Evolutionary conservation across 2,329 filamentous ascomycete genomes (phyloP), one percentile per base, ranked within the genome.

Genomic region (Macrophomina tecta): DNA sequence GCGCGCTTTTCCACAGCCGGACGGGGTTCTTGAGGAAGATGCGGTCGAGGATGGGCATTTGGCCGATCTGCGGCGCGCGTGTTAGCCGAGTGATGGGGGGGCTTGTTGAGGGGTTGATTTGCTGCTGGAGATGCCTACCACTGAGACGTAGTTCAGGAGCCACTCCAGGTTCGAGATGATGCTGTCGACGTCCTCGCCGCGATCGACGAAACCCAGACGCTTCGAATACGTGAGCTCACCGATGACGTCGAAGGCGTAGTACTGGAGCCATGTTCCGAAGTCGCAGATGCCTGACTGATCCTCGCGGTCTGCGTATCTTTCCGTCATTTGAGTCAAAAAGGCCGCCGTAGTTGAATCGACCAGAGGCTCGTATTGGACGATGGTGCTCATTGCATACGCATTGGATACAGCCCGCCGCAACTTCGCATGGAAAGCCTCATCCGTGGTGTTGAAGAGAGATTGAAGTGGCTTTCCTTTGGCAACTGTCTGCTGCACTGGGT

Each of bases 191-290:
- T 72, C 70, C 14, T 65, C 48, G 32, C 60, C 66, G 16, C 40
- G 30, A 36, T 69, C 67, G 23, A 72, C 7, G 56, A 72, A 72
- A 1, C 70, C 70, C 36, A 67, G 67, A 4, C 42, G 14, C 18
- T 60, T 58, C 4, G 68, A 70, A 34, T 69, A 72, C 0, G 69
- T 72, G 23, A 72, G 30, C 42, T 65, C 48, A 5, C 69, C 70
- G 12, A 72, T 67, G 42, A 72, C 68, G 49, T 72, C 70, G 36
- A 69, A 69, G 1, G 68, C 62, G 42, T 66, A 69, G 18, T 18
- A 80, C 60, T 78, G 80, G 61, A 82, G 76, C 77, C 80, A 81
- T 28, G 75, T 64, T n/a, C 79, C 76, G 12, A 82, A 78, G 16
- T 81, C 69, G 30, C 46, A 49, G 23, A 18, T 12, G 30, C 28